Evolutionary conservation across 345 rosid species (phyloP).

Genomic region (Combretum micranthum): DNA sequence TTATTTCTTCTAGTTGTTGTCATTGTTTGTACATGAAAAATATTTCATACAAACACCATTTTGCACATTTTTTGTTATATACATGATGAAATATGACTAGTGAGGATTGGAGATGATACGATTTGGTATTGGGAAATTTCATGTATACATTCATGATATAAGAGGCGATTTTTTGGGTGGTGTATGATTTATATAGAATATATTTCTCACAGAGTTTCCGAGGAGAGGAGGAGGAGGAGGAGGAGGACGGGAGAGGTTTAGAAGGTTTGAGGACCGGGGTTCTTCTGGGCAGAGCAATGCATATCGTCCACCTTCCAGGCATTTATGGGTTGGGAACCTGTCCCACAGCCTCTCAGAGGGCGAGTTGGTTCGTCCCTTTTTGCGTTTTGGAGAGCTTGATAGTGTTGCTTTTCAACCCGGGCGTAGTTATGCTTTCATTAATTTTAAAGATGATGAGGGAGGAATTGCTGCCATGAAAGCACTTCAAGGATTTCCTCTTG

Average conservation of each 20-base stretch:
- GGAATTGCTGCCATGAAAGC: constrained; percentile 64
- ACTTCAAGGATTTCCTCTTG: constrained; percentile 70
- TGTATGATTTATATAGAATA: constrained; percentile 1
- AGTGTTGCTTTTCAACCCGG: constrained; percentile 80
- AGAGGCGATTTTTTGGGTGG: background rate
- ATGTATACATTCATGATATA: too few species aligned
- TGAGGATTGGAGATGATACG: too few species aligned
- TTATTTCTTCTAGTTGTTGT: too few species aligned
- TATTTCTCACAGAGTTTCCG: constrained; percentile 20
- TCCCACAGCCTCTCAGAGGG: constrained; percentile 49
- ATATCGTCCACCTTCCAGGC: constrained; percentile 65
- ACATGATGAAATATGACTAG: too few species aligned
- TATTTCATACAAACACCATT: too few species aligned
- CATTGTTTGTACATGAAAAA: too few species aligned
- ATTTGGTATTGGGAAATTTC: too few species aligned
- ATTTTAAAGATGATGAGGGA: constrained; percentile 56
- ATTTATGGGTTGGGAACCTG: constrained; percentile 91
- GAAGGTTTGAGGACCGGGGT: constrained; percentile 22
- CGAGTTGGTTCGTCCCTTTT: constrained; percentile 44
- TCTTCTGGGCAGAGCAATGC: constrained; percentile 20
- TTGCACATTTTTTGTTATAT: too few species aligned
- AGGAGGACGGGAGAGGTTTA: constrained; percentile 42
- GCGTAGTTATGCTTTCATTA: constrained; percentile 75
- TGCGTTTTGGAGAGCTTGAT: constrained; percentile 68
- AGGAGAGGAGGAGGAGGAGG: constrained; percentile 21